Evolutionary conservation across 441 rosid species (phyloP).

Genomic region (Jatropha multifida): DNA sequence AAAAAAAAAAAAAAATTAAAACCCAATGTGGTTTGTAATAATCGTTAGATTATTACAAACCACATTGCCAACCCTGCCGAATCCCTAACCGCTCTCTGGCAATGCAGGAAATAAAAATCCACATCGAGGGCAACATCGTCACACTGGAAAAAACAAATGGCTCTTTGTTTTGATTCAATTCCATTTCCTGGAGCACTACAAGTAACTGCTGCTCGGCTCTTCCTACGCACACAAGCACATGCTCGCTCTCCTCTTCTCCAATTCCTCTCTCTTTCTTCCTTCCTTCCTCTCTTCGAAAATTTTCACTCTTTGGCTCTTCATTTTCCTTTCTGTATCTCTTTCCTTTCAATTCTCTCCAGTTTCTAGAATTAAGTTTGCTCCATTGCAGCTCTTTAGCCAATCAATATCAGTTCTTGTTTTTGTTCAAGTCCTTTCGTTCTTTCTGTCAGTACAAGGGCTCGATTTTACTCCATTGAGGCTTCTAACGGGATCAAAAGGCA

Average conservation of each 20-base stretch:
- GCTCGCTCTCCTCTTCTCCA: neutral
- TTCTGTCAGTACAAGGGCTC: neutral
- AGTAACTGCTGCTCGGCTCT: neutral
- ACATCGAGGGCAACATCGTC: neutral
- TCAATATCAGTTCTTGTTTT: neutral
- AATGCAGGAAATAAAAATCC: too few relatives aligned
- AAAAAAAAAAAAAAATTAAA: too few relatives aligned
- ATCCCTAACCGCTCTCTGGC: neutral
- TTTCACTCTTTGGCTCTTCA: neutral
- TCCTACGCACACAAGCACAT: neutral
- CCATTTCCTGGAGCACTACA: neutral
- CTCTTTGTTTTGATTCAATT: neutral
- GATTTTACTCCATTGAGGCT: neutral
- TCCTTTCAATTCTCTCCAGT: neutral
- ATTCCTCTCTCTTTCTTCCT: neutral
- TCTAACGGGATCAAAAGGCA: neutral
- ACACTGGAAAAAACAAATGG: neutral
- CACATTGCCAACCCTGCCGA: neutral
- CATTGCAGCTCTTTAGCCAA: neutral
- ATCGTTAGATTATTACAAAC: too few relatives aligned
- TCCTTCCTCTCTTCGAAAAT: too few relatives aligned
- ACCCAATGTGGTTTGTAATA: neutral
- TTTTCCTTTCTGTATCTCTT: too few relatives aligned
- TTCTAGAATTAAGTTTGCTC: neutral
- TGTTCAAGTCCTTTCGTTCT: neutral